A percentile compares a stretch with the other conserved stretches of the same genome.
Evolutionary conservation across 1,284 basidiomycete genomes (phyloP).

Genomic region (Fistulinella staudtii): DNA sequence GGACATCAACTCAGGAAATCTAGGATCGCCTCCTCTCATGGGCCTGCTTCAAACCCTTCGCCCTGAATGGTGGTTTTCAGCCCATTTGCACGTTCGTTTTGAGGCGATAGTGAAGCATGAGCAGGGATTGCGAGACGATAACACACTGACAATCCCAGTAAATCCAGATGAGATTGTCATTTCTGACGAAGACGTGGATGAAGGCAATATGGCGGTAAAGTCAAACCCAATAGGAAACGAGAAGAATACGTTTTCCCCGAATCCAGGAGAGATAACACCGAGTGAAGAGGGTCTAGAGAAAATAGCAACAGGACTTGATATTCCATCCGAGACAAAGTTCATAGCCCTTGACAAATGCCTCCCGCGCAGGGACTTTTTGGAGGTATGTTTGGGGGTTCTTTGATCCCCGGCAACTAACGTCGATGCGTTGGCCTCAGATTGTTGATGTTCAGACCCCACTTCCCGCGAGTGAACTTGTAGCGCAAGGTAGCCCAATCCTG

Average conservation of each 20-base stretch:
- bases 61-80: conserved; percentile 94
- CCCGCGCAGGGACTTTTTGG: conserved; percentile 77
- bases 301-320: conserved; percentile 33
- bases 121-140: conserved; percentile 3
- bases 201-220: conserved; percentile 11
- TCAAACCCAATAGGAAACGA: background rate
- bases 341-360: conserved; percentile 94
- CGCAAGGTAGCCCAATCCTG: conserved; percentile 36
- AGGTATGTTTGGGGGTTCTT: conserved; percentile 48
- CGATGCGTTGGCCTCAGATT: conserved; percentile 49
- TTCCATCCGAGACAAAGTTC: conserved; percentile 62
- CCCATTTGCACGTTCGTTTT: conserved; percentile 88
- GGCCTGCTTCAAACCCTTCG: conserved; percentile 70
- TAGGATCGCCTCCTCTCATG: conserved; percentile 90
- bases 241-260: conserved; percentile 24
- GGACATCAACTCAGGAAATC: conserved; percentile 67
- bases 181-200: conserved; percentile 46
- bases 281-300: conserved; percentile 52
- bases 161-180: conserved; percentile 71
- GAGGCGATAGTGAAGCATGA: conserved; percentile 56
- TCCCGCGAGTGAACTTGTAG: conserved; percentile 7
- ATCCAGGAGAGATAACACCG: conserved; percentile 71
- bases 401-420: conserved; percentile 1
- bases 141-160: background rate
- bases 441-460: conserved; percentile 51